Evolutionary conservation across 2,329 filamentous ascomycete species (phyloP).

Genomic region (Alternaria panax): DNA sequence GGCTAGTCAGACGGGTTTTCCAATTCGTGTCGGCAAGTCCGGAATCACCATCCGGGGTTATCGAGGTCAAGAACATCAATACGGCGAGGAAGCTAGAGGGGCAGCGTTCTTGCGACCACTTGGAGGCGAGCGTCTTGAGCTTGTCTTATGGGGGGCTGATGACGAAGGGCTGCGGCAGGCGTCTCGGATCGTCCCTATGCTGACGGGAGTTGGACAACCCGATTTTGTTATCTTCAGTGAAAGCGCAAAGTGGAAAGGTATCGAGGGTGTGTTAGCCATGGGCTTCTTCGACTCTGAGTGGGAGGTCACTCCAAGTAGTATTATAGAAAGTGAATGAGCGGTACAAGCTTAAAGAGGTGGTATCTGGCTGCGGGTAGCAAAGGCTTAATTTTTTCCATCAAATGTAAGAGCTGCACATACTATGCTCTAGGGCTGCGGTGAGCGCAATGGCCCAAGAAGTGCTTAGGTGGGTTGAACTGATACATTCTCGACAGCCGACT

Average conservation of each 20-base stretch:
- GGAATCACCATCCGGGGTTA: conserved; percentile 32
- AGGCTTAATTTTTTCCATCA: not conserved
- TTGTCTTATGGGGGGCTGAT: conserved; percentile 65
- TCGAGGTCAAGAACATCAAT: conserved; percentile 26
- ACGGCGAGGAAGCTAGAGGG: conserved; percentile 51
- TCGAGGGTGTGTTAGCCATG: conserved; percentile 61
- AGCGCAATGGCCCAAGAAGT: not conserved
- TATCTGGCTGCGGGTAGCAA: not conserved
- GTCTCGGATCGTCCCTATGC: conserved; percentile 61
- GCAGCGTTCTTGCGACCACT: conserved; percentile 62
- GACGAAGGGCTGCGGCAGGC: conserved; percentile 57
- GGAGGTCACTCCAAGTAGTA: conserved; percentile 59
- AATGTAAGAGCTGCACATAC: not conserved
- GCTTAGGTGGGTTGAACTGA: not conserved
- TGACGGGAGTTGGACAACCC: conserved; percentile 65
- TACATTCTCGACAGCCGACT: not conserved
- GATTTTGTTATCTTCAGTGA: conserved; percentile 62
- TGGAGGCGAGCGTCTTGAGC: conserved; percentile 57
- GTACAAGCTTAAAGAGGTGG: not conserved
- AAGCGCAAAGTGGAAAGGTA: conserved; percentile 59
- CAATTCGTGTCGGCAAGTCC: conserved; percentile 36
- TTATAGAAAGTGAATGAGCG: conserved; percentile 29
- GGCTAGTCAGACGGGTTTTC: conserved; percentile 31
- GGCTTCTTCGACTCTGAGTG: conserved; percentile 65
- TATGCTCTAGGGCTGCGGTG: not conserved